phyloP scores from a whole-genome alignment of 192 early-diverging fungal species.

The Backusella liffmaniae region DNA sequence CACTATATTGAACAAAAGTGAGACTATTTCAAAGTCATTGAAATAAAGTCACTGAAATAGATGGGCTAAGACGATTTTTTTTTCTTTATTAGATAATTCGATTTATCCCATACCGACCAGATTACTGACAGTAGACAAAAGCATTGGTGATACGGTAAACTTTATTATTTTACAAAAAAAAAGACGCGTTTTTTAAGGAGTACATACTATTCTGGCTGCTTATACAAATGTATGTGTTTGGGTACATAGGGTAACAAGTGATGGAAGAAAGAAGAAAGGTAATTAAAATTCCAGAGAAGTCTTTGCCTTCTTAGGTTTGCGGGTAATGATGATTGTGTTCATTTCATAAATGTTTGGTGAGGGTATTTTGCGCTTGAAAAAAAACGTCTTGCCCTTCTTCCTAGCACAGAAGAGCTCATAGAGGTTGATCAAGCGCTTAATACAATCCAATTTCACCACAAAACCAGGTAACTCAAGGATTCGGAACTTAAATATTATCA shows the following conservation, averaged over 20 bases:
- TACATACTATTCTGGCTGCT: conserved; percentile 8
- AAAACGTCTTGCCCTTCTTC: not conserved
- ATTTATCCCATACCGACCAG: conserved; percentile 13
- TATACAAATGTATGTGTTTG: conserved; percentile 4
- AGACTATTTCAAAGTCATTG: conserved; percentile 16
- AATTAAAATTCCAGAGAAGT: conserved; percentile 2
- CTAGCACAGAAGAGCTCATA: conserved; percentile 6
- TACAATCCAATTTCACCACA: not conserved
- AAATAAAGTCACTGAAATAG: conserved; percentile 15
- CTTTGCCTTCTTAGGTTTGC: not conserved
- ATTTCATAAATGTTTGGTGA: conserved; percentile 13
- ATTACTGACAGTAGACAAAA: not conserved
- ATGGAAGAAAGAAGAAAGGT: not conserved
- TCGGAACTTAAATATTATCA: conserved; percentile 3
- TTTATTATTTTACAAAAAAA: no score
- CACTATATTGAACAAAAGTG: not conserved
- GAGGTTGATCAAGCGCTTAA: not conserved
- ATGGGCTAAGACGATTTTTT: not conserved
- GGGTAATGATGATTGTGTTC: not conserved
- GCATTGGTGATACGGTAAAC: no score
- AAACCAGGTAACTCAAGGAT: not conserved
- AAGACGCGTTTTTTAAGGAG: no score
- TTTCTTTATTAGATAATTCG: conserved; percentile 17
- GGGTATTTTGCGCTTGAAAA: not conserved
- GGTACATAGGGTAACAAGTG: conserved; percentile 11